Percentiles rank a stretch among this genome's conserved stretches.
Evolutionary conservation across 345 rosid genomes (phyloP).

Genomic region (Heritiera fomes): DNA sequence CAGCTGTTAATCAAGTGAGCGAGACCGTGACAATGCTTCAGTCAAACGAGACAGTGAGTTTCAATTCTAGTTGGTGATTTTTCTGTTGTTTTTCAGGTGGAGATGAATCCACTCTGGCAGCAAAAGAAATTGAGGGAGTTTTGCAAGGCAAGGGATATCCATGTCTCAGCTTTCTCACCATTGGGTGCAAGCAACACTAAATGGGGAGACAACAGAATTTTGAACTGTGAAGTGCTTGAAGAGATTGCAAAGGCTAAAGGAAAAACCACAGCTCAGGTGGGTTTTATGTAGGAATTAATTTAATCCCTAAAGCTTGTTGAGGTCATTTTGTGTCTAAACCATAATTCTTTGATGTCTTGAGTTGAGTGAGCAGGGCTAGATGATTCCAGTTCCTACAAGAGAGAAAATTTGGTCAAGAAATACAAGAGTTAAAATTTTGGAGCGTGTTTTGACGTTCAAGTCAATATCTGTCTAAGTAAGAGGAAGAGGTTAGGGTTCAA

Average conservation of each 20-base stretch:
- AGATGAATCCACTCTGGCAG: constrained; percentile 83
- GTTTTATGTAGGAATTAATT: background rate
- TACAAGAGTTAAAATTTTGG: too few species aligned
- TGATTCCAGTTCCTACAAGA: too few species aligned
- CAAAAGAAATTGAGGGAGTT: constrained; percentile 65
- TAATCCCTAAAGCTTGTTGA: too few species aligned
- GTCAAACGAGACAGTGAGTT: background rate
- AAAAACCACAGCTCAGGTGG: constrained; percentile 73
- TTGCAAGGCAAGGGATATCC: constrained; percentile 51
- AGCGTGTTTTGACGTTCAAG: too few species aligned
- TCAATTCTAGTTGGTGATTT: background rate
- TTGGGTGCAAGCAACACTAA: constrained; percentile 62
- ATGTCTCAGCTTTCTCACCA: constrained; percentile 57
- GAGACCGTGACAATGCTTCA: too few species aligned
- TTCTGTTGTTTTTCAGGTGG: constrained; percentile 31
- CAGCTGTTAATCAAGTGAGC: constrained; percentile 37
- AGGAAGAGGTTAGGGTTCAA: too few species aligned
- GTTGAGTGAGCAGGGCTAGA: too few species aligned
- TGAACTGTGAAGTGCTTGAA: constrained; percentile 25
- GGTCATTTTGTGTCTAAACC: too few species aligned
- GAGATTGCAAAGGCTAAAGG: constrained; percentile 62
- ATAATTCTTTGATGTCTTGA: too few species aligned
- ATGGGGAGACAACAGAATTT: constrained; percentile 62
- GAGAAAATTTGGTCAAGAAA: too few species aligned
- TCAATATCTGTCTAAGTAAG: too few species aligned